Conservation (phyloP, 495 filamentous ascomycete genomes). For the Aspergillus kassunensis region DNA sequence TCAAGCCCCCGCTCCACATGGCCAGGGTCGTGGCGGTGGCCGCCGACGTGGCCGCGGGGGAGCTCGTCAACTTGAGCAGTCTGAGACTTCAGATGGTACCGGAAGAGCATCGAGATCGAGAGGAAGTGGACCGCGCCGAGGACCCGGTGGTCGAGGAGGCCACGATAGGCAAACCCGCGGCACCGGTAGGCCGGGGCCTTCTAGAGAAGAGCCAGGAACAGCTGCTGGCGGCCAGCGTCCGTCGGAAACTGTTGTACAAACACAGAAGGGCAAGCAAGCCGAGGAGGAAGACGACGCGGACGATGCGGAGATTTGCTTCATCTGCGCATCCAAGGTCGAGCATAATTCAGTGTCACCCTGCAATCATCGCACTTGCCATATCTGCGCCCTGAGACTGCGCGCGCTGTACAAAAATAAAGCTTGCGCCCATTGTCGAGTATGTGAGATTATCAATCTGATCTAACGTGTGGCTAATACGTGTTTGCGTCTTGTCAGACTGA, state of each 20-base stretch:
- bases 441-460: conserved; percentile 12
- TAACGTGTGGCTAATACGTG: neutral
- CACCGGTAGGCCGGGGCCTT: conserved; percentile 14
- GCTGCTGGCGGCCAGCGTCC: neutral
- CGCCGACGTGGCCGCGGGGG: conserved; percentile 42
- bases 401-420: conserved; percentile 93
- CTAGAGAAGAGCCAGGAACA: neutral
- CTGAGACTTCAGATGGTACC: conserved; percentile 23
- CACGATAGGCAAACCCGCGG: conserved; percentile 27
- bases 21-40: conserved; percentile 31
- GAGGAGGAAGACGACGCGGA: conserved; percentile 47
- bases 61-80: conserved; percentile 24
- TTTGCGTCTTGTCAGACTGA: conserved; percentile 52
- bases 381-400: conserved; percentile 82
- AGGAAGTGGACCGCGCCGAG: conserved; percentile 28
- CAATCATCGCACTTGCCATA: conserved; percentile 93
- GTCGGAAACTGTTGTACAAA: neutral
- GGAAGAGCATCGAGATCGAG: conserved; percentile 26
- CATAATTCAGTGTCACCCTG: conserved; percentile 87
- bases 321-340: conserved; percentile 82
- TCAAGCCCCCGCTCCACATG: conserved; percentile 26
- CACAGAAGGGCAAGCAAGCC: conserved; percentile 22
- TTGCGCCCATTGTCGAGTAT: conserved; percentile 89
- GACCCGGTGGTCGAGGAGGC: conserved; percentile 25
- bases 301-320: conserved; percentile 88